Percentiles rank a stretch among this genome's conserved stretches.
These are phyloP conservation scores for Perkinsela sp. DNA, from an alignment of 208 protist genomes.

Conservation along the genomic window DNA sequence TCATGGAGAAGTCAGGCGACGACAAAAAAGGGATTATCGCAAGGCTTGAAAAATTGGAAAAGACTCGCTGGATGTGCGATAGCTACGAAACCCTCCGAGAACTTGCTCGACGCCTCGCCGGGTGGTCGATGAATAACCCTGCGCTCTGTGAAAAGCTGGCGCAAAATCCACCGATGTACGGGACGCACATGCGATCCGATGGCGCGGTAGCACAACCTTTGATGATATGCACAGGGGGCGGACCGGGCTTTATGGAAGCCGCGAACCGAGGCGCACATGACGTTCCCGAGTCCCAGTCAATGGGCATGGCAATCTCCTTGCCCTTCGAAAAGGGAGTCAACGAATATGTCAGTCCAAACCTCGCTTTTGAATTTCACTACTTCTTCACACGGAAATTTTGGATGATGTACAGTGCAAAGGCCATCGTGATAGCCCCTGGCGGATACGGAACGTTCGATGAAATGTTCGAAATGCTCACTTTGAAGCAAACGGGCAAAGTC, in stretches of 20 bases:
- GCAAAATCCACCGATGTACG: conserved; percentile 9
- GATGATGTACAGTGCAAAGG: conserved; percentile 73
- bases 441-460: conserved; percentile 70
- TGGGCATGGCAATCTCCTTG: conserved; percentile 70
- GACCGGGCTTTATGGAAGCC: conserved; percentile 72
- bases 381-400: conserved; percentile 77
- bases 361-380: conserved; percentile 76
- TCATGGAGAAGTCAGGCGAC: neutral
- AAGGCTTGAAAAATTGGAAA: conserved; percentile 21
- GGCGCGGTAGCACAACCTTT: conserved; percentile 16
- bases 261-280: conserved; percentile 49
- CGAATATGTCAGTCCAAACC: conserved; percentile 30
- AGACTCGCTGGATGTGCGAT: conserved; percentile 62
- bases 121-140: conserved; percentile 25
- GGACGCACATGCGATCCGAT: conserved; percentile 1
- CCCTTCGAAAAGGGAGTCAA: conserved; percentile 72
- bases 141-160: conserved; percentile 11
- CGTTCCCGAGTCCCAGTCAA: conserved; percentile 28
- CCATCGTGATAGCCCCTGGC: conserved; percentile 51
- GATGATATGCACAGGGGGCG: conserved; percentile 59
- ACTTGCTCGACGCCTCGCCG: conserved; percentile 21
- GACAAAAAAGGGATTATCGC: conserved; percentile 5
- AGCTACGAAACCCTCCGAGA: conserved; percentile 37
- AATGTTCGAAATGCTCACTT: conserved; percentile 60
- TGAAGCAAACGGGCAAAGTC: conserved; percentile 62